A percentile compares a stretch with the other conserved stretches of the same genome.
Evolutionary conservation across 2,329 filamentous ascomycete genomes (phyloP).

Genomic region (Venturia effusa): DNA sequence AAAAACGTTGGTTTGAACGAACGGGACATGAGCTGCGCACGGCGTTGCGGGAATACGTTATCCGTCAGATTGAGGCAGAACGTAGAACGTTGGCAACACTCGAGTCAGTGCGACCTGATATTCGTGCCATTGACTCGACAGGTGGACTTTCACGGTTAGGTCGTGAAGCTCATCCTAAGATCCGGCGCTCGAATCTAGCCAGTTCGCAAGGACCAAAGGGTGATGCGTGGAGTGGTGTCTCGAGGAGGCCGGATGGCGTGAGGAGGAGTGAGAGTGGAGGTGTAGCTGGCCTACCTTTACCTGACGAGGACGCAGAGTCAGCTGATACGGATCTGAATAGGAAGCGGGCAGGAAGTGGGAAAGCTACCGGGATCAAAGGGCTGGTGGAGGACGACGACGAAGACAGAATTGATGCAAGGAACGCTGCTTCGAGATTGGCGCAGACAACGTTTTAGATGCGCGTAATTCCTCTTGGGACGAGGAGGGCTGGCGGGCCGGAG

Average conservation of each 20-base stretch:
- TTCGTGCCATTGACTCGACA: conserved; percentile 81
- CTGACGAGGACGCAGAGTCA: conserved; percentile 51
- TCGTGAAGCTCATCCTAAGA: conserved; percentile 71
- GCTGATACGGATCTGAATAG: conserved; percentile 33
- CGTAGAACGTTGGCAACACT: conserved; percentile 81
- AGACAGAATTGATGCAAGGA: conserved; percentile 87
- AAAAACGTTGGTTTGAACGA: conserved; percentile 79
- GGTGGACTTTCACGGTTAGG: conserved; percentile 85
- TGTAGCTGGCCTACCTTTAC: conserved; percentile 43
- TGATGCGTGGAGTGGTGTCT: conserved; percentile 96
- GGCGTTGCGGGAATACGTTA: conserved; percentile 81
- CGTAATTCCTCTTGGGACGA: not conserved
- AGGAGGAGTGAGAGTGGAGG: conserved; percentile 69
- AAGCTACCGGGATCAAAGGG: conserved; percentile 14
- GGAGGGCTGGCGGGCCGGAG: not conserved
- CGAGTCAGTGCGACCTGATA: conserved; percentile 87
- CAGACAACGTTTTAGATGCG: conserved; percentile 76
- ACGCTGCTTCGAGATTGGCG: conserved; percentile 86
- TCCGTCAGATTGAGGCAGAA: conserved; percentile 92
- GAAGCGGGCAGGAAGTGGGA: conserved; percentile 34
- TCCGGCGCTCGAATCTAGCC: conserved; percentile 64
- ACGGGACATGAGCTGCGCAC: conserved; percentile 74
- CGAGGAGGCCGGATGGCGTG: conserved; percentile 68
- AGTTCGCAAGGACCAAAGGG: conserved; percentile 92
- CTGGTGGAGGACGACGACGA: conserved; percentile 73